Conservation (phyloP, 2,329 filamentous ascomycete genomes). For the Daldinia sp. region DNA sequence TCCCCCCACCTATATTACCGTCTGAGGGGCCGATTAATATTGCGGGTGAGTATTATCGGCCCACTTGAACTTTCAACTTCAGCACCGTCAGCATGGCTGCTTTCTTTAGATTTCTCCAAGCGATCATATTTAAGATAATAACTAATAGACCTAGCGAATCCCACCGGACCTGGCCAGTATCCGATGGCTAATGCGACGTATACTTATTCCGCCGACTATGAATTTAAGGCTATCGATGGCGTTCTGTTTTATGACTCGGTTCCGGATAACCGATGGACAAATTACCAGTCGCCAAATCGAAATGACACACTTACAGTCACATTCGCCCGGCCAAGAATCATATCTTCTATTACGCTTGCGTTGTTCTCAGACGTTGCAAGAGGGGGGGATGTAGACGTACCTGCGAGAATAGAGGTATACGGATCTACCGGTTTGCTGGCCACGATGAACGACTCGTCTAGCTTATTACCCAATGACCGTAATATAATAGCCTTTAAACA, state of each 20-base stretch:
- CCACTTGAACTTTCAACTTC: background rate
- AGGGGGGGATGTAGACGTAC: slow-evolving; percentile 47
- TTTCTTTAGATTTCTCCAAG: background rate
- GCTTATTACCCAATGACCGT: slow-evolving; percentile 42
- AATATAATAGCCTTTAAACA: slow-evolving; percentile 42
- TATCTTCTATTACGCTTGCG: slow-evolving; percentile 47
- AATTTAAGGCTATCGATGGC: slow-evolving; percentile 53
- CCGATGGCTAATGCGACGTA: slow-evolving; percentile 49
- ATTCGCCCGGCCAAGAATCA: slow-evolving; percentile 46
- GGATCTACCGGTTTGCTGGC: slow-evolving; percentile 37
- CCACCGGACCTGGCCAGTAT: slow-evolving; percentile 46
- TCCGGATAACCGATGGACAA: slow-evolving; percentile 52
- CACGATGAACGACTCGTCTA: slow-evolving; percentile 28
- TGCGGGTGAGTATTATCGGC: slow-evolving; percentile 36
- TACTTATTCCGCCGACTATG: slow-evolving; percentile 46
- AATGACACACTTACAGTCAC: slow-evolving; percentile 48
- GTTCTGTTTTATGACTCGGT: slow-evolving; percentile 52
- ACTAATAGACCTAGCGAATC: slow-evolving; percentile 45
- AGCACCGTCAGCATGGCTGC: background rate
- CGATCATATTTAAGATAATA: background rate
- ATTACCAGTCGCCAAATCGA: slow-evolving; percentile 46
- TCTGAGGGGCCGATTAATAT: slow-evolving; percentile 49
- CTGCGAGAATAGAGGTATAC: slow-evolving; percentile 41
- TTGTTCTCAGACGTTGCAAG: slow-evolving; percentile 47
- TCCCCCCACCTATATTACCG: slow-evolving; percentile 31